A percentile compares a stretch with the other conserved stretches of the same genome.
These are phyloP conservation scores for Tricholoma bakamatsutake DNA, from an alignment of 768 basidiomycete species.

Conservation along the genomic window DNA sequence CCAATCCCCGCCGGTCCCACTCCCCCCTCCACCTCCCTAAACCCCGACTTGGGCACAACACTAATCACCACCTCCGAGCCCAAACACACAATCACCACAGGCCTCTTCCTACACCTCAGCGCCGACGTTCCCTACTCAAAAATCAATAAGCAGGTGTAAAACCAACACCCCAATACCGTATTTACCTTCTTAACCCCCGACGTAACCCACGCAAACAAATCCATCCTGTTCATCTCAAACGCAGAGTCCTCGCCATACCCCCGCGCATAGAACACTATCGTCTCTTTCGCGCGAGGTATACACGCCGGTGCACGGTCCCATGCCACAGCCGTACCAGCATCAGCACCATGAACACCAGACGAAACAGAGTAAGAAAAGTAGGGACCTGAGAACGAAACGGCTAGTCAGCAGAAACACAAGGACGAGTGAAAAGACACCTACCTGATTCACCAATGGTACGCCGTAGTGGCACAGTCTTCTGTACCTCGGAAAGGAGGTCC, in stretches of 20 bases:
- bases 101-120: constrained; percentile 22
- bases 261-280: constrained; percentile 25
- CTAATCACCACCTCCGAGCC: constrained; percentile 33
- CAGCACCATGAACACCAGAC: neutral
- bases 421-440: constrained; percentile 9
- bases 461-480: constrained; percentile 27
- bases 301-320: constrained; percentile 21
- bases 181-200: constrained; percentile 12
- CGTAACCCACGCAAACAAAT: constrained; percentile 36
- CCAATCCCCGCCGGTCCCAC: neutral
- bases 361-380: constrained; percentile 23
- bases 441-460: constrained; percentile 23
- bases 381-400: constrained; percentile 17
- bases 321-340: constrained; percentile 5
- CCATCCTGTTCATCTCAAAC: constrained; percentile 28
- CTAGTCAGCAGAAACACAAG: neutral
- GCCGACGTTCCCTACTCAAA: constrained; percentile 14
- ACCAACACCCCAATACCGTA: neutral
- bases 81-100: constrained; percentile 29
- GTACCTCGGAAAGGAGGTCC: constrained; percentile 32
- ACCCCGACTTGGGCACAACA: constrained; percentile 19
- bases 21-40: neutral
- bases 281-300: constrained; percentile 21
- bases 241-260: constrained; percentile 29
- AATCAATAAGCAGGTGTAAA: neutral